phyloP scores from a whole-genome alignment of 2,329 filamentous ascomycete genomes.

The Elsinoe ampelina region DNA sequence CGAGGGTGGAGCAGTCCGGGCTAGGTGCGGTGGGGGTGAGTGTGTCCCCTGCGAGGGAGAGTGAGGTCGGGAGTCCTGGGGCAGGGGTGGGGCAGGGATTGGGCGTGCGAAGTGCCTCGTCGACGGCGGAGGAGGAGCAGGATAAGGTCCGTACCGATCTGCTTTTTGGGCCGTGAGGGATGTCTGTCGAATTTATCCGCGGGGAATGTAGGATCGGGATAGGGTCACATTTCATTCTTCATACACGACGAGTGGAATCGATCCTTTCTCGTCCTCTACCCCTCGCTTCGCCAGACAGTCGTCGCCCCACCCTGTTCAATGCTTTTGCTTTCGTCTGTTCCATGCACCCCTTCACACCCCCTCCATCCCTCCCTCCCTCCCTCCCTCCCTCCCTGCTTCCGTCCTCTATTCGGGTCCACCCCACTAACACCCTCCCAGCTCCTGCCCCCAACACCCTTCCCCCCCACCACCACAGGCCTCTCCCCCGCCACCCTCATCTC shows the following conservation, averaged over 20 bases:
- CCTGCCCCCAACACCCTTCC: neutral
- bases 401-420: neutral
- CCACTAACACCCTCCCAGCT: neutral
- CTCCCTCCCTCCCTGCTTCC: no score
- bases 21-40: no score
- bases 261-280: no score
- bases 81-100: neutral
- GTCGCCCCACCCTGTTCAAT: no score
- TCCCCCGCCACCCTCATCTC: neutral
- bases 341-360: no score
- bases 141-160: slow-evolving; percentile 39
- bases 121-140: slow-evolving; percentile 19
- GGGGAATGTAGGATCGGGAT: neutral
- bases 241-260: neutral
- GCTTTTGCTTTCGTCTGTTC: no score
- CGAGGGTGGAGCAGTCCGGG: neutral
- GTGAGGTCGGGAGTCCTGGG: neutral
- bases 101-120: neutral
- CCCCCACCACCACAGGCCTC: neutral
- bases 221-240: neutral
- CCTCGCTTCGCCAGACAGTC: neutral
- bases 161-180: slow-evolving; percentile 33
- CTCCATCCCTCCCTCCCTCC: no score
- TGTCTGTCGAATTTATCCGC: neutral
- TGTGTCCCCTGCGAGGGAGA: neutral